Evolutionary conservation across 2,329 filamentous ascomycete species (phyloP), one percentile per base, ranked within the genome.

Genomic region (Xylaria sp.): DNA sequence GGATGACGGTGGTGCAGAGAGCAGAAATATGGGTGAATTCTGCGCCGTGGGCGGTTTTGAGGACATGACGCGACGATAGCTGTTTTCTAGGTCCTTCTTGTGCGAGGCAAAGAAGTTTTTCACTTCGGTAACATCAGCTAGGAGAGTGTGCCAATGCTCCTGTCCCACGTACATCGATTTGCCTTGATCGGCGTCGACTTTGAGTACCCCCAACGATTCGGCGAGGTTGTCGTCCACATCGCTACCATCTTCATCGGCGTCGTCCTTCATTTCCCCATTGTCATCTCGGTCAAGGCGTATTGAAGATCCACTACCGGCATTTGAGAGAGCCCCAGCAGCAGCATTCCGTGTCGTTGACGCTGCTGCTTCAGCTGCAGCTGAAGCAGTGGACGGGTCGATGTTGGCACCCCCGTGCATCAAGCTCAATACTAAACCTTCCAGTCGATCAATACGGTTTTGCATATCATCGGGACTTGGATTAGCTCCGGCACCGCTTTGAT

Each of bases 391-490:
- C 4, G 70, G 72, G 57, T 88, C 85, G 63, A 86, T 77, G 62
- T 83, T 84, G 72, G 87, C 83, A 66, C 93, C 93, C 79, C 93
- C 94, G 78, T 95, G 95, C 95, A 98, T 98, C 78, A 98, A 82
- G 33, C 94, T 97, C 73, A 98, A 83, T 70, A 98, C 95, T 79
- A 98, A 84, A 75, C 93, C 92, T 86, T 98, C 95, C 73, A 98
- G 86, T 76, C 95, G 90, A 84, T 98, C 94, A 83, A 98, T 98
- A 79, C 96, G 92, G 79, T 97, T 97, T 83, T 98, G 95, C 95
- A 98, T 98, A 81, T 98, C 95, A 86, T 97, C 94, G 59, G 95
- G 94, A 75, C 81, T 89, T 64, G 86, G 82, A 75, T 86, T 81
- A 69, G 80, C 86, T 85, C 82, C 88, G 41, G 73, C 74, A 71